Percentiles rank a stretch among this genome's conserved stretches.
These are phyloP conservation scores for Coniosporium apollinis DNA, from an alignment of 495 filamentous ascomycete genomes.

Conservation along the genomic window DNA sequence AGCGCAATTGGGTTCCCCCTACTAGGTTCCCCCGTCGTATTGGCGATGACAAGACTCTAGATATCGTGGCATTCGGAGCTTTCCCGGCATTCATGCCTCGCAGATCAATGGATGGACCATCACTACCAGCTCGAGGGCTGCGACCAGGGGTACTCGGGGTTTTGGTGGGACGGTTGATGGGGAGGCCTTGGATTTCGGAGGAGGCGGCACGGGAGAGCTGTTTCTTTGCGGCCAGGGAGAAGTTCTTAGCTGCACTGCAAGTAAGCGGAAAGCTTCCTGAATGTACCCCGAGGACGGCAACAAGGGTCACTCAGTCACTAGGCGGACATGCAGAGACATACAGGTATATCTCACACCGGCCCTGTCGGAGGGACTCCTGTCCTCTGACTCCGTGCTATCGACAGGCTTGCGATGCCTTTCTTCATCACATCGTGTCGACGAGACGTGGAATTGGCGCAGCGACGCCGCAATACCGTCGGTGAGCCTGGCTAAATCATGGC, in stretches of 20 bases:
- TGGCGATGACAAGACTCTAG: no score
- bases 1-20: not conserved
- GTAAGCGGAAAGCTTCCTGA: not conserved
- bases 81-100: no score
- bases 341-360: not conserved
- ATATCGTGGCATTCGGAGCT: no score
- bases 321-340: not conserved
- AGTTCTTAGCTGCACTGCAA: not conserved
- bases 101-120: no score
- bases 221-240: no score
- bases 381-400: not conserved
- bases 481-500: constrained; percentile 19
- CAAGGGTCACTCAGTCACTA: not conserved
- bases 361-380: not conserved
- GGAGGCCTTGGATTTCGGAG: no score
- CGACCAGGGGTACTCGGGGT: no score
- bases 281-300: not conserved
- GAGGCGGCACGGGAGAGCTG: no score
- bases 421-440: not conserved
- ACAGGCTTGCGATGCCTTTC: no score
- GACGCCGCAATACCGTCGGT: constrained; percentile 27
- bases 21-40: no score
- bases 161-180: no score
- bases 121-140: no score
- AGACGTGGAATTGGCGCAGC: constrained; percentile 21